Percentiles rank a stretch among this genome's conserved stretches.
Conservation (phyloP, 139 green algal genomes). For the Nannochloris sp. region DNA sequence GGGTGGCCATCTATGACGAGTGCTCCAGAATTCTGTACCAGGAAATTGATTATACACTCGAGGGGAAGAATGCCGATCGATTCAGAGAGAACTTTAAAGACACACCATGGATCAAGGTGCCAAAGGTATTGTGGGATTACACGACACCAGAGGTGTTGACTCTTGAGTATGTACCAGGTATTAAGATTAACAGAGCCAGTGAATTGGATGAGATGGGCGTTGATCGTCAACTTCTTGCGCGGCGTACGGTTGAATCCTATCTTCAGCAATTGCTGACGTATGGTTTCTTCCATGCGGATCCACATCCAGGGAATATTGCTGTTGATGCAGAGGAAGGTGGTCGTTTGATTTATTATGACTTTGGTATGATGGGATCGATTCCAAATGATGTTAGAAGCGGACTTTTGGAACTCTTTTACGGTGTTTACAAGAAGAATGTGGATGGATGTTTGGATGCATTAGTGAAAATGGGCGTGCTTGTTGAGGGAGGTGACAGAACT, state of each 20-base stretch:
- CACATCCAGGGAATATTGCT: slow-evolving; percentile 94
- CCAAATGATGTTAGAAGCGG: slow-evolving; percentile 56
- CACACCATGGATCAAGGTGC: slow-evolving; percentile 89
- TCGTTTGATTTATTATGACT: slow-evolving; percentile 95
- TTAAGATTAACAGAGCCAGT: slow-evolving; percentile 90
- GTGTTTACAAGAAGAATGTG: slow-evolving; percentile 83
- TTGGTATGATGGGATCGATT: slow-evolving; percentile 66
- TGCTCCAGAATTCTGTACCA: slow-evolving; percentile 93
- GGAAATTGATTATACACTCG: slow-evolving; percentile 94
- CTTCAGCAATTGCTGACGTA: slow-evolving; percentile 86
- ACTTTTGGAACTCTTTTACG: slow-evolving; percentile 89
- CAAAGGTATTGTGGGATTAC: slow-evolving; percentile 80
- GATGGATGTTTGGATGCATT: slow-evolving; percentile 83
- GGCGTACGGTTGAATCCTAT: slow-evolving; percentile 83
- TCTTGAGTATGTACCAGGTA: slow-evolving; percentile 91
- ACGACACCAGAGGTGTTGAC: slow-evolving; percentile 67
- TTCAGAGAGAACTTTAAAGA: slow-evolving; percentile 64
- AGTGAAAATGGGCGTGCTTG: slow-evolving; percentile 83
- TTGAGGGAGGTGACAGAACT: slow-evolving; percentile 73
- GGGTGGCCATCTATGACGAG: slow-evolving; percentile 99
- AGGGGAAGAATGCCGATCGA: slow-evolving; percentile 80
- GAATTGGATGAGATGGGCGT: slow-evolving; percentile 77
- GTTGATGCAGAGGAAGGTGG: slow-evolving; percentile 69
- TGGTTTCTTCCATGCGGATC: slow-evolving; percentile 93
- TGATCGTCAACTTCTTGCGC: slow-evolving; percentile 75